A percentile compares a stretch with the other conserved stretches of the same genome.
Evolutionary conservation across 1,139 yeast genomes (phyloP).

Genomic region (Candida glucosophila): DNA sequence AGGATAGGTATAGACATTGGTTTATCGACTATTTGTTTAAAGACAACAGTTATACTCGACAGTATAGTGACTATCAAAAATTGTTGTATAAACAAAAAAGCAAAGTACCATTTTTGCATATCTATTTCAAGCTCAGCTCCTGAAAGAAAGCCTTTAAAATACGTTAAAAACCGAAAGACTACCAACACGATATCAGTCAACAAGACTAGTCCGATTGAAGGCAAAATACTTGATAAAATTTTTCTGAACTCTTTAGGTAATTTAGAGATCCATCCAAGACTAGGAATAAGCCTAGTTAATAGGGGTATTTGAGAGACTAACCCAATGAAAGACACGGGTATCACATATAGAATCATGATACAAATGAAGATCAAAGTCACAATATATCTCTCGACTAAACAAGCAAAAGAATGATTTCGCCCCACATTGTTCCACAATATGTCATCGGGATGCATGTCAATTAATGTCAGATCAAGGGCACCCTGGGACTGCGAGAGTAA

Average conservation of each 20-base stretch:
- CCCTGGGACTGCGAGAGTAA: conserved; percentile 37
- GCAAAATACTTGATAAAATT: conserved; percentile 48
- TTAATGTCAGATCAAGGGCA: conserved; percentile 28
- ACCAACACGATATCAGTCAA: conserved; percentile 49
- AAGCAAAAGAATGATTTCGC: conserved; percentile 20
- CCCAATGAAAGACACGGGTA: conserved; percentile 68
- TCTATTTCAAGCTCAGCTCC: conserved; percentile 51
- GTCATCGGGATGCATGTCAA: conserved; percentile 51
- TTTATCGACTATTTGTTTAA: conserved; percentile 55
- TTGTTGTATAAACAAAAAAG: conserved; percentile 68
- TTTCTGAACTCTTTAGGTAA: conserved; percentile 48
- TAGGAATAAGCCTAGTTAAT: conserved; percentile 45
- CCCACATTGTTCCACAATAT: conserved; percentile 51
- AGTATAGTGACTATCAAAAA: conserved; percentile 81
- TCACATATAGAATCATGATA: conserved; percentile 51
- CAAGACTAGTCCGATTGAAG: conserved; percentile 50
- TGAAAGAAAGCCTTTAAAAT: conserved; percentile 43
- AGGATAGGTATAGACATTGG: conserved; percentile 68
- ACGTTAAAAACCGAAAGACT: conserved; percentile 40
- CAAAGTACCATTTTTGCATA: conserved; percentile 61
- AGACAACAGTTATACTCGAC: conserved; percentile 64
- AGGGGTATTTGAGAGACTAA: conserved; percentile 58
- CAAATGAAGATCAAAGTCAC: conserved; percentile 36
- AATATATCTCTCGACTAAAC: conserved; percentile 26
- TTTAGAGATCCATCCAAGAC: conserved; percentile 40